A percentile compares a stretch with the other conserved stretches of the same genome.
Conservation (phyloP, 192 early-diverging fungal species). For the Coemansia nantahalensis region DNA sequence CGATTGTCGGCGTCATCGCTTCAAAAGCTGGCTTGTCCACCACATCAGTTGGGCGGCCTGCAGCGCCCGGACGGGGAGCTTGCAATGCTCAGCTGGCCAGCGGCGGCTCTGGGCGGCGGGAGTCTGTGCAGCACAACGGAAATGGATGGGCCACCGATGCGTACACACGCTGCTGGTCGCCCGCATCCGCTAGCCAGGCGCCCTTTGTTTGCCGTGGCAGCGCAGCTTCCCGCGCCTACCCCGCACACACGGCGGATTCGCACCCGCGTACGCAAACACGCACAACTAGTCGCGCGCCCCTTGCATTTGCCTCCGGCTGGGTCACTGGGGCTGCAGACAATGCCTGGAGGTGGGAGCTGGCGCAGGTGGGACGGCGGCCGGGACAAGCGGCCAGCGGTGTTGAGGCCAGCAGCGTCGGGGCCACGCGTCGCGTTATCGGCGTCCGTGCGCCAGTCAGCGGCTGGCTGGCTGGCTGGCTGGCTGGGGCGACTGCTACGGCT, state of each 20-base stretch:
- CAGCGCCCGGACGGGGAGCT: no score
- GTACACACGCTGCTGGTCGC: not conserved
- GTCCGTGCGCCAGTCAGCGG: not conserved
- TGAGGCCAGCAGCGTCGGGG: not conserved
- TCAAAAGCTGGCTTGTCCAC: no score
- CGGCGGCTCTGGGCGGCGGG: no score
- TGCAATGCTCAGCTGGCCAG: no score
- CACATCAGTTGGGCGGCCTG: no score
- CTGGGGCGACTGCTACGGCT: no score
- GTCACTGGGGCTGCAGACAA: not conserved
- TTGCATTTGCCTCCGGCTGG: constrained; percentile 2
- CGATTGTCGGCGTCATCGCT: no score
- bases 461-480: not conserved
- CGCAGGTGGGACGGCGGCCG: no score
- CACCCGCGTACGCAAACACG: not conserved
- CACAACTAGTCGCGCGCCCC: not conserved
- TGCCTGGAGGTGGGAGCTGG: not conserved
- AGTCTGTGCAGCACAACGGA: no score
- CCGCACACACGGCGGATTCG: constrained; percentile 1
- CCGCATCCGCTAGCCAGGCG: not conserved
- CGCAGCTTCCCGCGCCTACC: not conserved
- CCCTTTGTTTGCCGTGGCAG: no score
- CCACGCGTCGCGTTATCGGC: not conserved
- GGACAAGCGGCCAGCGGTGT: no score
- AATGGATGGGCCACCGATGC: no score